Percentiles rank a stretch among this genome's conserved stretches.
Conservation (phyloP, 345 rosid species). For the Hevea brasiliensis region DNA sequence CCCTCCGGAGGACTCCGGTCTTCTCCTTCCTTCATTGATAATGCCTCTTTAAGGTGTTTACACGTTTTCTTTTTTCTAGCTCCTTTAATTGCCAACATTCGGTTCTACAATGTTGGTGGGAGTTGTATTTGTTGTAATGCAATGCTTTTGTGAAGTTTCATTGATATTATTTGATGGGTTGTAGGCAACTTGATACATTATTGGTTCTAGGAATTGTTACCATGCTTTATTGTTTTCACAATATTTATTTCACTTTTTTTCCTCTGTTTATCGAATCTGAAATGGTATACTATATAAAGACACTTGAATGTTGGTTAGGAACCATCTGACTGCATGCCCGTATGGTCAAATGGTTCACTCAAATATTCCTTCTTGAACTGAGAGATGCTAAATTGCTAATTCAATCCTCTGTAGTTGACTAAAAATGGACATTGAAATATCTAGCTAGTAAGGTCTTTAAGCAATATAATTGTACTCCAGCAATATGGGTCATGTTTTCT, state of each 20-base stretch:
- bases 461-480: neutral
- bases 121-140: neutral
- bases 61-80: neutral
- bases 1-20: constrained; percentile 34
- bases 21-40: constrained; percentile 27
- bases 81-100: neutral
- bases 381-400: neutral
- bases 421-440: too few relatives aligned
- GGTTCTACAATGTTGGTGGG: neutral
- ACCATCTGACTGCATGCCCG: neutral
- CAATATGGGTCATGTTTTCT: neutral
- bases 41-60: constrained; percentile 34
- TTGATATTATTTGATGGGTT: neutral
- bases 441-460: neutral
- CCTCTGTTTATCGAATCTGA: neutral
- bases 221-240: too few relatives aligned
- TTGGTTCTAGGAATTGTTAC: neutral
- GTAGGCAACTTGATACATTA: neutral
- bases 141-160: neutral
- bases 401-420: neutral
- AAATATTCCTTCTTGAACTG: neutral
- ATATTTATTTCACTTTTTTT: too few relatives aligned
- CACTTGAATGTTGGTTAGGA: neutral
- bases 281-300: neutral
- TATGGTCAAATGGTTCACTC: neutral